Percentiles rank a stretch among this genome's conserved stretches.
Evolutionary conservation across 192 early-diverging fungal genomes (phyloP).

Genomic region (Chytriomyces confervae): DNA sequence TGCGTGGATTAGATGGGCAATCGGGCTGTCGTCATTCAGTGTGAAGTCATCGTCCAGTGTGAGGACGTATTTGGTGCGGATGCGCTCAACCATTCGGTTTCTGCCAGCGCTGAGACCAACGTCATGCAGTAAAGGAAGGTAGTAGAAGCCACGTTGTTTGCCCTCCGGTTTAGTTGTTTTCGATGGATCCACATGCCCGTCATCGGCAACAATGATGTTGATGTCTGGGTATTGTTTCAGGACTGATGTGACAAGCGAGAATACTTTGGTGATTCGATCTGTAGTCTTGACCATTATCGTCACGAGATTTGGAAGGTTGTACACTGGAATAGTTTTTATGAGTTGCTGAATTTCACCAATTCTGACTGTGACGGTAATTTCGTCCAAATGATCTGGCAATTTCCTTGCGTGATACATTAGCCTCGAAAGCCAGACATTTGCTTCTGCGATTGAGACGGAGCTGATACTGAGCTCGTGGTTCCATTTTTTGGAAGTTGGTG

Average conservation of each 20-base stretch:
- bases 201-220: constrained; percentile 42
- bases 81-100: constrained; percentile 43
- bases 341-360: neutral
- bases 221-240: constrained; percentile 38
- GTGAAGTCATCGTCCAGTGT: constrained; percentile 48
- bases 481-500: neutral
- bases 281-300: constrained; percentile 47
- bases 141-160: constrained; percentile 38
- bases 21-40: constrained; percentile 1
- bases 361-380: constrained; percentile 9
- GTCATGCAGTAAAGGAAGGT: constrained; percentile 39
- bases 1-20: constrained; percentile 38
- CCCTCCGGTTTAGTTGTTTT: constrained; percentile 32
- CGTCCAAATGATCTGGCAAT: neutral
- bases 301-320: constrained; percentile 37
- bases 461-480: neutral
- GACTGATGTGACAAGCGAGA: constrained; percentile 33
- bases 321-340: constrained; percentile 32
- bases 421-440: constrained; percentile 15
- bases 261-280: constrained; percentile 40
- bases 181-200: constrained; percentile 28
- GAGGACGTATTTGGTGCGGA: constrained; percentile 39
- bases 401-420: constrained; percentile 22
- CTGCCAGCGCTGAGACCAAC: constrained; percentile 46
- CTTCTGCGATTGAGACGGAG: constrained; percentile 1